Base-by-base conservation (phyloP, 225 moss, liverwort and hornwort genomes). In the Straminergon stramineum region DNA sequence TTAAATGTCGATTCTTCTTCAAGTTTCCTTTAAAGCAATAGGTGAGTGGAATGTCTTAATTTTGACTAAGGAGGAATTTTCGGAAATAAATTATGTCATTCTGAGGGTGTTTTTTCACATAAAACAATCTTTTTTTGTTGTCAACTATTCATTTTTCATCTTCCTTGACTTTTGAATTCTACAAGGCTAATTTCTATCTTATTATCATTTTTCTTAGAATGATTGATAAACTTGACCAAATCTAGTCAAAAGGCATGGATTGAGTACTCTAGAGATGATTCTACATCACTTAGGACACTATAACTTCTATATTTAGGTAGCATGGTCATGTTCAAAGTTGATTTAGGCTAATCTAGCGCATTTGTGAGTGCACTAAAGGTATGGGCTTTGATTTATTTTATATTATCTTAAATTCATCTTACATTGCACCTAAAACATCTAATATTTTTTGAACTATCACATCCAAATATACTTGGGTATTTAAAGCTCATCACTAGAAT, bases 11-110 rank as follows among this genome's bases (percentile, higher is more conserved):
- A 43, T 43, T 43, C 8, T 41, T 73, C 1, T 43, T 73, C 15
- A 41, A 41, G 7, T 73, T 43, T 27, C 11, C 43, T 41, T 15
- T 5, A 43, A 27, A 15, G 43, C 16, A 2, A 73, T 26, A 43
- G 14, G 16, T 43, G 16, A 73, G 73, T 4, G 17, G 16, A 73
- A 15, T 0, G 2, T 71, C 39, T n/a, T n/a, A n/a, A n/a, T 27
- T 66, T 43, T 43, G 71, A 41, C 9, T 41, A 43, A 26, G 23
- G 4, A 26, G 0, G 5, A 41, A 5, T 71, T 15, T 71, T 0
- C 5, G 0, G 0, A 71, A 41, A 41, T 43, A 27, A 41, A 41
- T 26, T 41, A 3, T 1, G 0, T 71, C 6, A 11, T 41, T 15
- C 3, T 15, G 26, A 71, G 9, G 9, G 27, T 27, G 5, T 70